Percentiles rank a stretch among this genome's conserved stretches.
Evolutionary conservation across 2,329 filamentous ascomycete species (phyloP).

Genomic region (Orbilia oligospora): DNA sequence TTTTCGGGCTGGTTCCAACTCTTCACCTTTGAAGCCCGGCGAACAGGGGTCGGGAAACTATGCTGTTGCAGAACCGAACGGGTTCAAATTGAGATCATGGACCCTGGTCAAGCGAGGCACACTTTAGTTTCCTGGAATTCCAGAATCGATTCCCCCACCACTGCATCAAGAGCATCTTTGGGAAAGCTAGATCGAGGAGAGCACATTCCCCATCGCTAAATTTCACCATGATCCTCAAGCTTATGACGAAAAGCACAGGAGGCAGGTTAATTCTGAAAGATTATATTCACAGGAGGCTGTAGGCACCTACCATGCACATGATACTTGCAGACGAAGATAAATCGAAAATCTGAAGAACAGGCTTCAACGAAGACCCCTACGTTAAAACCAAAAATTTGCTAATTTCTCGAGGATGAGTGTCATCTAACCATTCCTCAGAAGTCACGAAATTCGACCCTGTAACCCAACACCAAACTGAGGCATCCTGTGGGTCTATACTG

Average conservation of each 20-base stretch:
- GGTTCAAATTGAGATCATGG: slow-evolving; percentile 46
- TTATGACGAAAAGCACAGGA: slow-evolving; percentile 58
- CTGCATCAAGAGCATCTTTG: slow-evolving; percentile 27
- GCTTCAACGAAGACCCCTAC: slow-evolving; percentile 58
- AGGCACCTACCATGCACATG: slow-evolving; percentile 60
- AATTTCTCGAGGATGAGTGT: slow-evolving; percentile 59
- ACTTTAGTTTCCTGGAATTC: slow-evolving; percentile 57
- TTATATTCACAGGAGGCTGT: slow-evolving; percentile 58
- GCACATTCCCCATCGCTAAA: slow-evolving; percentile 53
- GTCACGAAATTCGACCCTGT: slow-evolving; percentile 50
- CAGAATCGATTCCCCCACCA: slow-evolving; percentile 58
- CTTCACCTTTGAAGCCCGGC: slow-evolving; percentile 27
- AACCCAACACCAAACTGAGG: slow-evolving; percentile 58
- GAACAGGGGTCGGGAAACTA: slow-evolving; percentile 41
- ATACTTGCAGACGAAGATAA: slow-evolving; percentile 53
- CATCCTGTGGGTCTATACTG: slow-evolving; percentile 56
- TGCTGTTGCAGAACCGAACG: slow-evolving; percentile 59
- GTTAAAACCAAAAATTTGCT: slow-evolving; percentile 59
- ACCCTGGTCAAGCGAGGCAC: slow-evolving; percentile 59
- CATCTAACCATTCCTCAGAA: slow-evolving; percentile 61
- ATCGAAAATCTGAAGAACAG: slow-evolving; percentile 57
- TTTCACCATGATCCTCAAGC: slow-evolving; percentile 51
- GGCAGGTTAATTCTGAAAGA: slow-evolving; percentile 44
- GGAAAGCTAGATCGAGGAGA: slow-evolving; percentile 41
- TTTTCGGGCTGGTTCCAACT: slow-evolving; percentile 29